Percentiles rank a stretch among this genome's conserved stretches.
Conservation (phyloP, 441 rosid genomes). For the Breynia disticha region DNA sequence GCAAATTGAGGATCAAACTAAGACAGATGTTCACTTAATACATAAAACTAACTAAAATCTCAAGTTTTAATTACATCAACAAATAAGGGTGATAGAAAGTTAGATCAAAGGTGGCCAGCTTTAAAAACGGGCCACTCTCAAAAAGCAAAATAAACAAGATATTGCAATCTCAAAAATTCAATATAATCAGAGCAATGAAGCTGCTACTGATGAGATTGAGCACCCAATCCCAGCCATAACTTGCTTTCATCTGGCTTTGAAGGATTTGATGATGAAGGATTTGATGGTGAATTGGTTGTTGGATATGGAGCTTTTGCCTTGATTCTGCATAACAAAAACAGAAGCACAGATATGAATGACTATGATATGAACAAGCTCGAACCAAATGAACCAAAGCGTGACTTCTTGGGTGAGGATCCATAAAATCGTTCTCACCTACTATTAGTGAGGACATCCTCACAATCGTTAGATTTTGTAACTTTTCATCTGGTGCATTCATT, state of each 20-base stretch:
- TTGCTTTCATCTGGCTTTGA: conserved; percentile 33
- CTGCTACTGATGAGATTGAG: conserved; percentile 23
- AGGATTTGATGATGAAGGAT: conserved; percentile 16
- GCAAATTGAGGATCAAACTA: no score
- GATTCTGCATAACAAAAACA: conserved; percentile 37
- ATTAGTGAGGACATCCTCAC: neutral
- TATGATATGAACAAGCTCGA: neutral
- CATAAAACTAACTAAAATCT: no score
- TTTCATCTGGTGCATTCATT: no score
- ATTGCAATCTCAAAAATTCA: conserved; percentile 4
- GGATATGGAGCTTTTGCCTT: conserved; percentile 58
- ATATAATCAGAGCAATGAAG: neutral
- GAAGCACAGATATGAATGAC: conserved; percentile 4
- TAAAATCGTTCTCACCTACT: neutral
- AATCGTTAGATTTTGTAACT: no score
- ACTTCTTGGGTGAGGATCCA: no score
- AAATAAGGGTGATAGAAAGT: conserved; percentile 15
- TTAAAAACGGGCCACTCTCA: neutral
- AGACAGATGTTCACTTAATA: no score
- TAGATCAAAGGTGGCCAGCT: conserved; percentile 12
- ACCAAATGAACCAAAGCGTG: neutral
- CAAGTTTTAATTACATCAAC: conserved; percentile 18
- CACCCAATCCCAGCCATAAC: conserved; percentile 61
- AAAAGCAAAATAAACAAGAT: neutral
- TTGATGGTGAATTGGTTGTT: no score